Percentiles rank a stretch among this genome's conserved stretches.
These are phyloP conservation scores for Penicillium sp. DNA, from an alignment of 2,329 filamentous ascomycete species.

Conservation along the genomic window DNA sequence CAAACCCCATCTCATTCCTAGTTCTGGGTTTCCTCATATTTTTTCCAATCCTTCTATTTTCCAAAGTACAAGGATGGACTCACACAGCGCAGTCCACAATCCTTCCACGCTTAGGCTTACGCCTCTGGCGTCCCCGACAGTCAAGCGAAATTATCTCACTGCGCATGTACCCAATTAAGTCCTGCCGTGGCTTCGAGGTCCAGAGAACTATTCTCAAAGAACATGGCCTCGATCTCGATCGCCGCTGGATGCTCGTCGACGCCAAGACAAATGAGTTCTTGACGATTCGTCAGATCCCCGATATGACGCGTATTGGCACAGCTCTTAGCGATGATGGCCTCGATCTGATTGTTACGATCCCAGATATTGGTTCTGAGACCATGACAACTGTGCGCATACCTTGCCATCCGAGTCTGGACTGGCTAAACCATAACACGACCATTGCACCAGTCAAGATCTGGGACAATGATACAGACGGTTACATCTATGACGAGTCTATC, in stretches of 20 bases:
- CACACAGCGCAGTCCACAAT: slow-evolving; percentile 4
- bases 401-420: slow-evolving; percentile 52
- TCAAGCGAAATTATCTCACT: slow-evolving; percentile 41
- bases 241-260: slow-evolving; percentile 66
- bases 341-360: slow-evolving; percentile 47
- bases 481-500: slow-evolving; percentile 52
- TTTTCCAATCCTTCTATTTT: slow-evolving; percentile 15
- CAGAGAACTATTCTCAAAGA: slow-evolving; percentile 51
- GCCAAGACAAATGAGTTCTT: slow-evolving; percentile 55
- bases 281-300: slow-evolving; percentile 60
- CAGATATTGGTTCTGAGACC: slow-evolving; percentile 42
- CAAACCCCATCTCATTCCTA: slow-evolving; percentile 2
- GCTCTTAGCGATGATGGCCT: slow-evolving; percentile 46
- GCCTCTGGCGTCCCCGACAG: slow-evolving; percentile 15
- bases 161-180: slow-evolving; percentile 64
- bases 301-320: slow-evolving; percentile 63
- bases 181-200: slow-evolving; percentile 61
- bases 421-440: slow-evolving; percentile 55
- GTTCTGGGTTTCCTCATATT: slow-evolving; percentile 13
- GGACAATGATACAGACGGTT: slow-evolving; percentile 57
- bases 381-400: slow-evolving; percentile 50
- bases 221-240: slow-evolving; percentile 60
- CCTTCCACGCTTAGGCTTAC: slow-evolving; percentile 10
- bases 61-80: slow-evolving; percentile 14
- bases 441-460: slow-evolving; percentile 56